Evolutionary conservation across 768 basidiomycete genomes (phyloP).

Genomic region (Pleurotus citrinopileatus): DNA sequence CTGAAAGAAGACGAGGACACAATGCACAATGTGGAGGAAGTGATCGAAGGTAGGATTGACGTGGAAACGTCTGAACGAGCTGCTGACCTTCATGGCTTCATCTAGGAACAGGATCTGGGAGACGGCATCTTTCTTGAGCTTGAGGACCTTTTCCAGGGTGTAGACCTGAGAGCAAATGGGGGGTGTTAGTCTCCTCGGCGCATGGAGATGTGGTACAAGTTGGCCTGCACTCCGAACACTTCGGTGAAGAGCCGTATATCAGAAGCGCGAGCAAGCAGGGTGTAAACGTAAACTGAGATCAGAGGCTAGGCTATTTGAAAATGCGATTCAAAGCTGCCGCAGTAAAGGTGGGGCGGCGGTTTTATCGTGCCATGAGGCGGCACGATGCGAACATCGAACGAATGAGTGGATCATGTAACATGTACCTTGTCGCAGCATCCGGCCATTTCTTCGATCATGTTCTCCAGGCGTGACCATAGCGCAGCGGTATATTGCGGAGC

Average conservation of each 20-base stretch:
- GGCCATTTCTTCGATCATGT: conserved; percentile 84
- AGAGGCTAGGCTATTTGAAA: no score
- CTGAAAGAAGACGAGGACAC: no score
- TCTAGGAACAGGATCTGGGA: conserved; percentile 83
- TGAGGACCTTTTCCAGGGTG: conserved; percentile 90
- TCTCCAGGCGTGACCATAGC: conserved; percentile 79
- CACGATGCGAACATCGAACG: neutral
- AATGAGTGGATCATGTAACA: neutral
- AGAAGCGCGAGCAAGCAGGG: neutral
- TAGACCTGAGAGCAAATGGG: conserved; percentile 62
- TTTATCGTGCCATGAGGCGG: no score
- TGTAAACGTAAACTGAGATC: neutral
- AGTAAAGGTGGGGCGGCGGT: no score
- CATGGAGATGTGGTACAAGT: neutral
- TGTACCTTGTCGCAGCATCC: conserved; percentile 85
- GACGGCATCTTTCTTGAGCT: conserved; percentile 79
- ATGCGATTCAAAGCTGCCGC: no score
- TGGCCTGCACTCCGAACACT: neutral
- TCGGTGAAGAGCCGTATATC: neutral
- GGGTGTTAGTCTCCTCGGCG: neutral
- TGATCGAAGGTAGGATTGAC: neutral
- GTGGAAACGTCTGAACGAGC: neutral
- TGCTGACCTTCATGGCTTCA: conserved; percentile 83
- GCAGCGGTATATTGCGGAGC: conserved; percentile 83
- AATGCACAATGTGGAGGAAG: neutral